A percentile compares a stretch with the other conserved stretches of the same genome.
phyloP scores from a whole-genome alignment of 202 grass and related monocot species.

The Schoenoplectus tabernaemontani region DNA sequence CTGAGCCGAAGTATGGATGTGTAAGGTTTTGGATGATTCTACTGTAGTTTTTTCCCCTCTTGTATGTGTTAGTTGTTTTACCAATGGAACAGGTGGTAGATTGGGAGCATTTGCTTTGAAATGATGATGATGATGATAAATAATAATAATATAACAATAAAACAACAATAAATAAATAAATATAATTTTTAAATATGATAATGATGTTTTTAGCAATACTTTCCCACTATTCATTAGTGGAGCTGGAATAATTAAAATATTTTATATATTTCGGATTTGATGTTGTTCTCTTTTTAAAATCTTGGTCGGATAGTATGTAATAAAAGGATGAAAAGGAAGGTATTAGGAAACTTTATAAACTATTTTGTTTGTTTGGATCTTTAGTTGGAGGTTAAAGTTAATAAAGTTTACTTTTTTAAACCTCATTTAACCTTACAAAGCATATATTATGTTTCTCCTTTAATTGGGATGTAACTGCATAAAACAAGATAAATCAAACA shows the following conservation, averaged over 20 bases:
- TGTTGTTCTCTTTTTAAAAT: not conserved
- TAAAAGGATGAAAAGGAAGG: not conserved
- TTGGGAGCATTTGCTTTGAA: not conserved
- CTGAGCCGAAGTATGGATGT: not conserved
- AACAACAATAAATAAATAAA: not conserved
- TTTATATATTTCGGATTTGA: not conserved
- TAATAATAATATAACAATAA: not conserved
- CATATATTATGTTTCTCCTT: not conserved
- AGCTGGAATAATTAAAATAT: not conserved
- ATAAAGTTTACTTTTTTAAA: not conserved
- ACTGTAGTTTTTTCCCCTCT: no score
- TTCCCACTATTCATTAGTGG: not conserved
- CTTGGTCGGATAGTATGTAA: not conserved
- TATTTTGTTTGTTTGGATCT: not conserved
- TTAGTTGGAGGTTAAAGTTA: not conserved
- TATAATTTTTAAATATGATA: not conserved
- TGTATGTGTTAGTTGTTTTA: not conserved
- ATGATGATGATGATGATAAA: no score
- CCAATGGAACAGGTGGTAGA: not conserved
- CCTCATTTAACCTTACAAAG: not conserved
- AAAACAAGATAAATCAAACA: not conserved
- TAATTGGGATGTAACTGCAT: not conserved
- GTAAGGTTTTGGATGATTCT: not conserved
- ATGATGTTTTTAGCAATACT: not conserved
- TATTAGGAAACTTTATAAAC: not conserved